These are phyloP conservation scores for Eucalyptus cladocalyx DNA, from an alignment of 345 rosid species.

Conservation along the genomic window DNA sequence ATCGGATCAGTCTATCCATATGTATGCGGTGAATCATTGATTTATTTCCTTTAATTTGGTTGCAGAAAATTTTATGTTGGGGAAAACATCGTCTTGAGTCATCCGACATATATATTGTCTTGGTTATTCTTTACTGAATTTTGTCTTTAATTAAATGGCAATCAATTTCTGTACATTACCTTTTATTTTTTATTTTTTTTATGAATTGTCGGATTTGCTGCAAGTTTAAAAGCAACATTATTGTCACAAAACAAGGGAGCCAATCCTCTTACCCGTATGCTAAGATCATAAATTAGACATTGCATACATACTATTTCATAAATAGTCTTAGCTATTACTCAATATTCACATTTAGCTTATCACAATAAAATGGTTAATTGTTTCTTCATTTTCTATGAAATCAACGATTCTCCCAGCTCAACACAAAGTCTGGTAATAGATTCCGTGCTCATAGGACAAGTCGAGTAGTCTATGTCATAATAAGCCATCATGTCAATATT, in stretches of 20 bases:
- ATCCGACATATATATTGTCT: neutral
- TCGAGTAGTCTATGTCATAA: neutral
- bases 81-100: neutral
- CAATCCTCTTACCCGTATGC: neutral
- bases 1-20: neutral
- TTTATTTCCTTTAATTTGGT: neutral
- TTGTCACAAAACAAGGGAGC: neutral
- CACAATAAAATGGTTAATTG: too few species aligned
- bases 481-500: neutral
- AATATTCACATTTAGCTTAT: neutral
- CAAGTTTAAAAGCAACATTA: too few species aligned
- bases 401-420: neutral
- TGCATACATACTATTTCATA: neutral
- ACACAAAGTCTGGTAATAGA: neutral
- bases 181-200: accelerated
- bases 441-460: neutral
- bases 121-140: accelerated
- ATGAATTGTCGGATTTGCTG: accelerated
- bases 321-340: neutral
- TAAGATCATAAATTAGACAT: neutral
- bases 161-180: too few species aligned
- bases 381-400: neutral
- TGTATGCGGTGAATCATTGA: neutral
- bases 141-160: neutral
- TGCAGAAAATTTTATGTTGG: neutral